Evolutionary conservation across 768 basidiomycete species (phyloP), one percentile per base, ranked within the genome.

Genomic region (Tricholomella constricta): DNA sequence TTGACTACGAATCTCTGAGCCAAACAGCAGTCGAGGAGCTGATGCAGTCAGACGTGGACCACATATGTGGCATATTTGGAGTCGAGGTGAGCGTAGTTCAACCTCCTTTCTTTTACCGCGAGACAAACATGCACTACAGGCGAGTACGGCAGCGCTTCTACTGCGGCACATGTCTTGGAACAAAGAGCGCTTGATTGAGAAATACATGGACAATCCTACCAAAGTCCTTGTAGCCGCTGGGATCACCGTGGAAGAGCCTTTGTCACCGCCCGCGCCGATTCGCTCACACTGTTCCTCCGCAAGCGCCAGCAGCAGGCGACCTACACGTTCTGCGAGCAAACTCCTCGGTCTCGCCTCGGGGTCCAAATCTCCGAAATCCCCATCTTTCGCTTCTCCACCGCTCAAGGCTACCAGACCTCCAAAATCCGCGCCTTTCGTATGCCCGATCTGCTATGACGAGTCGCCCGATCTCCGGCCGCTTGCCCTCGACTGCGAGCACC

Each of bases 381-480:
- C 62, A 35, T 54, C 67, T 26, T 53, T 58, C 22, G 64, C 68
- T 12, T 66, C 71, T 36, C 54, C 63, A 20, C 67, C 72, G 11
- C 41, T 27, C 1, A 67, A 65, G 50, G 59, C 66, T 3, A 50
- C 68, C 43, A 71, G 70, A 35, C 60, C 65, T 14, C 62, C 66
- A 76, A 79, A 49, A 29, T 20, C 29, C 5, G 8, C 19, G 38
- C 74, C 84, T 17, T 96, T 95, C 71, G 78, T 89, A 29, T 99
- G 97, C 72, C 90, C 93, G 3, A 91, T 98, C 67, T 99, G 97
- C 75, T 98, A 87, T 70, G 89, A 90, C 65, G 90, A 94, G 59
- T 71, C 78, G 19, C 77, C 72, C 35, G 71, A 75, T 58, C 72
- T 81, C 9, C 77, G 81, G 51, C 86, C 85, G 2, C 78, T 89